Percentiles rank a stretch among this genome's conserved stretches.
Conservation (phyloP, 106 monocot species). For the Dioscorea zingiberensis region DNA sequence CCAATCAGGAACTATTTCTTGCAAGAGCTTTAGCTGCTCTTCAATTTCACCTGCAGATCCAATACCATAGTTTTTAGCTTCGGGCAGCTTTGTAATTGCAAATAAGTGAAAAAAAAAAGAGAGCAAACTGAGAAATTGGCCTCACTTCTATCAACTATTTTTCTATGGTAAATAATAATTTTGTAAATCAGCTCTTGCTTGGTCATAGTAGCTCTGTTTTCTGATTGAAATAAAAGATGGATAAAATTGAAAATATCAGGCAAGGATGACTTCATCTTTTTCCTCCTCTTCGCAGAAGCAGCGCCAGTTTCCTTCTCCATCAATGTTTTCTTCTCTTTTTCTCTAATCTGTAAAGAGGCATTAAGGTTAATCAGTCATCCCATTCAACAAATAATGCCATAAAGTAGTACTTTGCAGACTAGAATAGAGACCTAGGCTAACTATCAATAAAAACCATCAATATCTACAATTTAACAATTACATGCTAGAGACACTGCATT, state of each 20-base stretch:
- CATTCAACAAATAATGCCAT: no score
- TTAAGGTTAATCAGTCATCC: not conserved
- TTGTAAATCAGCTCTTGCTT: slow-evolving; percentile 82
- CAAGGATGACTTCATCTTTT: slow-evolving; percentile 55
- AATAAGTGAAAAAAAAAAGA: not conserved
- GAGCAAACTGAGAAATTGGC: not conserved
- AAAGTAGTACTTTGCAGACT: no score
- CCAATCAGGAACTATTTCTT: slow-evolving; percentile 87
- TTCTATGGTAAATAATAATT: slow-evolving; percentile 51
- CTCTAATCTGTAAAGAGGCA: slow-evolving; percentile 46
- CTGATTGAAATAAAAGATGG: slow-evolving; percentile 63
- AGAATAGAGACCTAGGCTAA: no score
- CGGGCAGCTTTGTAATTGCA: not conserved
- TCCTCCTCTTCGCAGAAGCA: slow-evolving; percentile 30
- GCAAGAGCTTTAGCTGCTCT: slow-evolving; percentile 65
- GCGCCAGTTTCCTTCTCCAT: slow-evolving; percentile 44
- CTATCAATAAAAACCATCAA: no score
- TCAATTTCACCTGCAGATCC: slow-evolving; percentile 68
- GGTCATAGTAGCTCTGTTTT: slow-evolving; percentile 56
- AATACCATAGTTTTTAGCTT: not conserved
- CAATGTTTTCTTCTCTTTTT: slow-evolving; percentile 52
- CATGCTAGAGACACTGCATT: no score
- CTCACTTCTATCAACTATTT: slow-evolving; percentile 70
- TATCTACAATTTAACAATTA: no score
- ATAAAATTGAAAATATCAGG: slow-evolving; percentile 71